These are phyloP conservation scores for Naganishia kalamii DNA, from an alignment of 768 basidiomycete species.

Conservation along the genomic window DNA sequence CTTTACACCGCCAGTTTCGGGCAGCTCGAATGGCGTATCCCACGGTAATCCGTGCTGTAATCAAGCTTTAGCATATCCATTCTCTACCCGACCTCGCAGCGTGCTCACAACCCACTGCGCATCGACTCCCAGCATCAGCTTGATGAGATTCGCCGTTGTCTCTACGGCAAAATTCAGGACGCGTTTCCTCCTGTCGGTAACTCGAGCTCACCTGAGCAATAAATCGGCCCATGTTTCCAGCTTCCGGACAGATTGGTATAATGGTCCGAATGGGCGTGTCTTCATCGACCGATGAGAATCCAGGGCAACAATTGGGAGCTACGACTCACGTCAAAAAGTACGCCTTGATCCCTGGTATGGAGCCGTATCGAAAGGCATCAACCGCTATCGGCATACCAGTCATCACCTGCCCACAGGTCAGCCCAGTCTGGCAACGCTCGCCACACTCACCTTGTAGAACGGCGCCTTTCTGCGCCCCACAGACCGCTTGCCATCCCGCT, in stretches of 20 bases:
- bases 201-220: conserved; percentile 64
- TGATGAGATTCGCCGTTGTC: conserved; percentile 83
- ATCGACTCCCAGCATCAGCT: conserved; percentile 83
- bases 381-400: conserved; percentile 98
- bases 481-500: conserved; percentile 39
- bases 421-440: neutral
- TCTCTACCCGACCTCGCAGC: no score
- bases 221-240: conserved; percentile 89
- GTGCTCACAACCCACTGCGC: conserved; percentile 65
- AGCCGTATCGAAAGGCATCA: conserved; percentile 91
- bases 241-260: conserved; percentile 83
- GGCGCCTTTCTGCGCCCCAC: conserved; percentile 65
- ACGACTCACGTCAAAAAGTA: conserved; percentile 76
- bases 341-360: conserved; percentile 78
- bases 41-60: conserved; percentile 64
- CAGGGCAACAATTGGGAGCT: neutral
- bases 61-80: neutral
- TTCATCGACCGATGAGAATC: conserved; percentile 42
- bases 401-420: conserved; percentile 49
- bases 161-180: conserved; percentile 46
- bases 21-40: conserved; percentile 66
- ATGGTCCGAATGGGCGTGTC: conserved; percentile 95
- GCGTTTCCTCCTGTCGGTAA: neutral
- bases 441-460: conserved; percentile 73
- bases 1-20: conserved; percentile 72